Base-by-base conservation (phyloP, 192 early-diverging fungal genomes). In the Coemansia sp. region DNA sequence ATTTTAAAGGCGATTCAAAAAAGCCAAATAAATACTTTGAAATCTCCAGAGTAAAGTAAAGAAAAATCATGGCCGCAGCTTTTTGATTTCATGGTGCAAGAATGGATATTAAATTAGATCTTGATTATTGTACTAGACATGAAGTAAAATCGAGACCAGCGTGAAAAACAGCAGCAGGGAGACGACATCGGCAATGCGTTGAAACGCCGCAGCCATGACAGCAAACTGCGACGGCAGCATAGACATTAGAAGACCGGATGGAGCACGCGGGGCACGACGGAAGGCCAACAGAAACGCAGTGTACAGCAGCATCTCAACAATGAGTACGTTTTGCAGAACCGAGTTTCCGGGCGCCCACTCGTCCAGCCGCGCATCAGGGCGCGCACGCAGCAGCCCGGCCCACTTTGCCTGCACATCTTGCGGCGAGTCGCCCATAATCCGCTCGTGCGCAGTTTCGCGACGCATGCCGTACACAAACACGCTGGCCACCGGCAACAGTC, bases 391-490 rank as follows among this genome's bases (percentile, higher is more conserved):
- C 65, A 81, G 48, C 22, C 55, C 39, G 4, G 69, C 35, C 72
- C 72, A 75, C 45, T 81, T 81, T 19, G 61, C 64, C 8, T 39
- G 64, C 45, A 69, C 63, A 11, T 73, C 76, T 1, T 50, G 61
- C 7, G 56, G 54, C 22, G 24, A 61, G 48, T 79, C 76, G 18
- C 76, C 68, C 43, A 79, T 32, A 50, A 79, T 48, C 2, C 41
- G 60, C 51, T 69, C 76, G 47, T 79, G 61, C 32, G 55, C 27
- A 12, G 64, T 37, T 63, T 79, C 76, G 24, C 76, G 76, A 13
- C 29, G 52, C 32, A 70, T n/a, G 10, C 76, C 76, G 43, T 66
- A 73, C 11, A 79, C 37, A 64, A 69, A 79, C 37, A 79, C 60
- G 35, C 64, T 54, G n/a, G 57, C 27, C 14, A 70, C 61, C 2